Percentiles rank a stretch among this genome's conserved stretches.
Conservation (phyloP, 371 early-diverging fungal genomes). For the Parasitella parasitica region DNA sequence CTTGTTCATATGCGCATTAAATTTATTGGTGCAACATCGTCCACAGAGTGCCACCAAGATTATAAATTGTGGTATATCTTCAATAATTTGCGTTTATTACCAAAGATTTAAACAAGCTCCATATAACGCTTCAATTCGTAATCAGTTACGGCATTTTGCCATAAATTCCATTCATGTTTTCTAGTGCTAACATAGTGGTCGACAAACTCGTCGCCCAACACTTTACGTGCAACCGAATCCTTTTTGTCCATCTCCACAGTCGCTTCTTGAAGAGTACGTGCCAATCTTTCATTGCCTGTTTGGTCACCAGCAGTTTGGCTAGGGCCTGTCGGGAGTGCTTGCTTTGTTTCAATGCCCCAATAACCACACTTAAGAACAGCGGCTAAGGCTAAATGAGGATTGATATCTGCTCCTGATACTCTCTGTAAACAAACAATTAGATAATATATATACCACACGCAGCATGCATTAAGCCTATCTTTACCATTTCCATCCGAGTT, state of each 20-base stretch:
- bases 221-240: conserved; percentile 71
- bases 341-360: conserved; percentile 70
- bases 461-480: neutral
- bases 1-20: too few species aligned
- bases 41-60: too few species aligned
- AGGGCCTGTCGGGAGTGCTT: conserved; percentile 50
- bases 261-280: conserved; percentile 71
- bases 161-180: conserved; percentile 71
- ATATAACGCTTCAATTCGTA: conserved; percentile 78
- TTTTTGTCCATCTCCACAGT: conserved; percentile 59
- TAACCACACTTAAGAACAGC: conserved; percentile 79
- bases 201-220: conserved; percentile 80
- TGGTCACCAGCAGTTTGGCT: conserved; percentile 16
- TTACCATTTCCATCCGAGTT: conserved; percentile 72
- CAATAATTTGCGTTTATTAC: too few species aligned
- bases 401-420: conserved; percentile 83
- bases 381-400: conserved; percentile 76
- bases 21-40: too few species aligned
- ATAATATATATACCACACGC: conserved; percentile 2
- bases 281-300: conserved; percentile 41
- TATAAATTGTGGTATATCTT: too few species aligned
- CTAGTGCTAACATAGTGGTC: conserved; percentile 76
- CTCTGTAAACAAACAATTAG: too few species aligned
- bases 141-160: conserved; percentile 75
- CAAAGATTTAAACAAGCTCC: conserved; percentile 52